Evolutionary conservation across 345 rosid genomes (phyloP), one percentile per base, ranked within the genome.

Genomic region (Pugionium cornutum): DNA sequence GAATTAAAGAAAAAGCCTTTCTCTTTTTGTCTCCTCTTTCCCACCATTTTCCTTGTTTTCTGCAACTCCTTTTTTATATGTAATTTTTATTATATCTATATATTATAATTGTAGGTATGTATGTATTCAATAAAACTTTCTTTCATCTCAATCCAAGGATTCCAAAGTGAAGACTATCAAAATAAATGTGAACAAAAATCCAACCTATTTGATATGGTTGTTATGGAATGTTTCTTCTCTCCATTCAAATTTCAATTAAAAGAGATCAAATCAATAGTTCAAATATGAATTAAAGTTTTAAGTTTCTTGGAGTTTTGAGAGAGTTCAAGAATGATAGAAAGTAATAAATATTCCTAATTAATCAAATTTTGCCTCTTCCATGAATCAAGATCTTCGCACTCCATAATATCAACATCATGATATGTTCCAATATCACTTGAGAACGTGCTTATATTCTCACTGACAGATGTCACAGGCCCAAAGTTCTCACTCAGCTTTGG

Each of bases 1-100:
- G 60, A 54, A 32, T 53, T 60, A 79, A 79, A 76, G 77, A 18
- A 18, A 18, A 18, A 18, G 18, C 18, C 18, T 37, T 76, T 70
- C 58, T 59, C 74, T 69, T 64, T 18, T 49, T 81, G 79, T 68
- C 82, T 77, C 80, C 76, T 43, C 75, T 79, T 79, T 78, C 49
- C 62, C 81, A 66, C 78, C 80, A 66, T 57, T 35, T 64, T 60
- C 68, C 80, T 69, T 71, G 45, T 73, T 79, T 76, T 75, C 74
- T 58, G 84, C 78, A 4, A 4, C 8, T 6, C 5, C 41, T 27
- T 28, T 29, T 9, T 59, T 52, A 29, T 72, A 33, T 47, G 52
- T 30, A 30, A 62, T 63, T 27, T 4, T 32, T 29, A 27, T 70
- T 63, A 47, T 47, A 4, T 61, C 46, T 50, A 28, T 33, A 50